These are phyloP conservation scores for Pseudocercospora fijiensis DNA, from an alignment of 2,329 filamentous ascomycete species.

Conservation along the genomic window DNA sequence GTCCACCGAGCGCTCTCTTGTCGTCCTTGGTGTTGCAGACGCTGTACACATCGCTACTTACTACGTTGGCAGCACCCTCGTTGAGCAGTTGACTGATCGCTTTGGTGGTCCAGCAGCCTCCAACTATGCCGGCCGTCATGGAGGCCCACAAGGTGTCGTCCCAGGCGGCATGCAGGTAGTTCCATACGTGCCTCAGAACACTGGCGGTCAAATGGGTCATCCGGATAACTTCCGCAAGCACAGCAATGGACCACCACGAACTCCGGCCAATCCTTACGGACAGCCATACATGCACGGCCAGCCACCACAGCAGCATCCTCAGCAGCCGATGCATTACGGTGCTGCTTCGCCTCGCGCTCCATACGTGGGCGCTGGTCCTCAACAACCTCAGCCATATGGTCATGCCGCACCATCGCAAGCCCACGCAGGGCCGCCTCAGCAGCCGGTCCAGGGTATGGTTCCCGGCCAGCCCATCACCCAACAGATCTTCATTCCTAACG, in stretches of 20 bases:
- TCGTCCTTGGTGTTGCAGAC: conserved; percentile 96
- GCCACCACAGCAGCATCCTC: conserved; percentile 46
- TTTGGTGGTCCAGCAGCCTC: conserved; percentile 95
- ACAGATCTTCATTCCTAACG: conserved; percentile 98
- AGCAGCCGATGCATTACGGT: conserved; percentile 76
- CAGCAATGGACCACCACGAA: conserved; percentile 70
- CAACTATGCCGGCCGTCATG: conserved; percentile 94
- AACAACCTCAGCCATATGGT: conserved; percentile 61
- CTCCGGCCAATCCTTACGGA: conserved; percentile 56
- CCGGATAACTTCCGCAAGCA: conserved; percentile 75
- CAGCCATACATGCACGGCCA: conserved; percentile 66
- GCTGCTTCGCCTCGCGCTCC: conserved; percentile 67
- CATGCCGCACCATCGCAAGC: conserved; percentile 56
- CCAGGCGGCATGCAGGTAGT: conserved; percentile 98
- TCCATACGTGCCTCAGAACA: conserved; percentile 92
- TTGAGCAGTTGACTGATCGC: conserved; percentile 94
- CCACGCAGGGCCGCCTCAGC: conserved; percentile 69
- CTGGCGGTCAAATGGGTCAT: conserved; percentile 87
- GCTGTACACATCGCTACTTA: conserved; percentile 98
- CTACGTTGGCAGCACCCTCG: conserved; percentile 95
- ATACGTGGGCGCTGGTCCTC: conserved; percentile 77
- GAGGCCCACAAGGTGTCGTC: conserved; percentile 87
- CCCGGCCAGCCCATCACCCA: conserved; percentile 87
- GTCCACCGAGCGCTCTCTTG: conserved; percentile 94
- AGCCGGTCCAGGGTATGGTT: conserved; percentile 69